phyloP scores from a whole-genome alignment of 495 filamentous ascomycete species.

The Acidomyces sp. region DNA sequence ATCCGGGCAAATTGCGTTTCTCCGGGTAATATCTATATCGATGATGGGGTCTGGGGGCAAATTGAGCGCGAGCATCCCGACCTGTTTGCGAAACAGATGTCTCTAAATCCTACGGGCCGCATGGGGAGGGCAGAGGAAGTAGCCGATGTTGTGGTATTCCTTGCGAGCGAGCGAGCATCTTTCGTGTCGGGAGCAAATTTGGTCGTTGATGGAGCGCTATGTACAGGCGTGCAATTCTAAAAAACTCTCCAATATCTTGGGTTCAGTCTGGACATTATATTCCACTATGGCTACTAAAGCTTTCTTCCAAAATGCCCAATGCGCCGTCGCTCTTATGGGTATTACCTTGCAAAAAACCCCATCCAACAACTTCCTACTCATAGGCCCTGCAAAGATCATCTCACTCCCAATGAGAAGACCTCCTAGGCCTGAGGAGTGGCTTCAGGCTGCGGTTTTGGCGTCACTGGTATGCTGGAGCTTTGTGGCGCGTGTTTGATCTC shows the following conservation, averaged over 20 bases:
- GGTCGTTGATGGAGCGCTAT: conserved; percentile 12
- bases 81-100: conserved; percentile 17
- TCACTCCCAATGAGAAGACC: no score
- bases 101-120: conserved; percentile 14
- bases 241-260: no score
- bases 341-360: no score
- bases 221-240: conserved; percentile 16
- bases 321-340: no score
- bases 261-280: no score
- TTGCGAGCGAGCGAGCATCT: conserved; percentile 14
- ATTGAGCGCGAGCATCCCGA: conserved; percentile 9
- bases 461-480: conserved; percentile 2
- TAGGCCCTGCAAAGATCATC: no score
- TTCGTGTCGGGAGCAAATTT: conserved; percentile 13
- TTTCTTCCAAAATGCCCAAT: no score
- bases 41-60: conserved; percentile 11
- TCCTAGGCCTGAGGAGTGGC: no score
- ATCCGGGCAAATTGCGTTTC: conserved; percentile 13
- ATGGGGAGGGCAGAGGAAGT: conserved; percentile 21
- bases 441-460: conserved; percentile 6
- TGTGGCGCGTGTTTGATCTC: conserved; percentile 7
- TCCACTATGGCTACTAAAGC: no score
- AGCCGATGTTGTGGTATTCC: conserved; percentile 16
- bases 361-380: no score
- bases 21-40: conserved; percentile 18